Evolutionary conservation across 2,329 filamentous ascomycete genomes (phyloP).

Genomic region (Verticillium dahliae): DNA sequence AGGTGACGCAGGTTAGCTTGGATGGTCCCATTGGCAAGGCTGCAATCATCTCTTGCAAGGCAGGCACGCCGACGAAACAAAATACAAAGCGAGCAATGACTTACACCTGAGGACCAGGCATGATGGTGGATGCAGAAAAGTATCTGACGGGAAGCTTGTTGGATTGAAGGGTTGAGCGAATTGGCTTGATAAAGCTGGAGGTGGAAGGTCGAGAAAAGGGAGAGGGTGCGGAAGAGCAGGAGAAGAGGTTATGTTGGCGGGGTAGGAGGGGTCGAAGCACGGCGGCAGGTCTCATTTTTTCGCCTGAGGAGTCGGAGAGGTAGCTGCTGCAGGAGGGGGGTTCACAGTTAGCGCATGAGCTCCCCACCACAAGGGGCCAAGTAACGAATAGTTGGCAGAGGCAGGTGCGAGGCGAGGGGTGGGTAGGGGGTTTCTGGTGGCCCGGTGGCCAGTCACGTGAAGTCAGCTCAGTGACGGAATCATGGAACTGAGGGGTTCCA

Average conservation of each 20-base stretch:
- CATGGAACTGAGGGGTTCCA: not conserved
- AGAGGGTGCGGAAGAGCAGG: constrained; percentile 12
- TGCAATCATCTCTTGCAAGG: not conserved
- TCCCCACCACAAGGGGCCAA: constrained; percentile 9
- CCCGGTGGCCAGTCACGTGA: not conserved
- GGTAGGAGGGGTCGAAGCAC: constrained; percentile 15
- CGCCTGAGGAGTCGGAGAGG: constrained; percentile 3
- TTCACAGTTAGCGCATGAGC: constrained; percentile 14
- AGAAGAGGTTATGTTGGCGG: constrained; percentile 14
- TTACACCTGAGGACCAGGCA: constrained; percentile 64
- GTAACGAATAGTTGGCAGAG: not conserved
- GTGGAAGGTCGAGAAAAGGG: constrained; percentile 15
- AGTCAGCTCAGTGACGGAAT: not conserved
- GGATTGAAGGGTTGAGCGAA: constrained; percentile 10
- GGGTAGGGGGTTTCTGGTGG: not conserved
- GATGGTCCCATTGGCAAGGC: constrained; percentile 6
- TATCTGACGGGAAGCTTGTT: constrained; percentile 27
- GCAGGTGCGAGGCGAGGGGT: not conserved
- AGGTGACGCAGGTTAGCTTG: constrained; percentile 9
- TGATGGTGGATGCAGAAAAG: constrained; percentile 60
- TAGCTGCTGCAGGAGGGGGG: constrained; percentile 6
- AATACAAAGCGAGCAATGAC: constrained; percentile 21
- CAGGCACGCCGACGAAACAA: not conserved
- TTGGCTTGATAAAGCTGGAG: constrained; percentile 13
- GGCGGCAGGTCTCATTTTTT: constrained; percentile 16